Base-by-base conservation (phyloP, 2,329 filamentous ascomycete genomes). In the Chaetomium olivaceum region DNA sequence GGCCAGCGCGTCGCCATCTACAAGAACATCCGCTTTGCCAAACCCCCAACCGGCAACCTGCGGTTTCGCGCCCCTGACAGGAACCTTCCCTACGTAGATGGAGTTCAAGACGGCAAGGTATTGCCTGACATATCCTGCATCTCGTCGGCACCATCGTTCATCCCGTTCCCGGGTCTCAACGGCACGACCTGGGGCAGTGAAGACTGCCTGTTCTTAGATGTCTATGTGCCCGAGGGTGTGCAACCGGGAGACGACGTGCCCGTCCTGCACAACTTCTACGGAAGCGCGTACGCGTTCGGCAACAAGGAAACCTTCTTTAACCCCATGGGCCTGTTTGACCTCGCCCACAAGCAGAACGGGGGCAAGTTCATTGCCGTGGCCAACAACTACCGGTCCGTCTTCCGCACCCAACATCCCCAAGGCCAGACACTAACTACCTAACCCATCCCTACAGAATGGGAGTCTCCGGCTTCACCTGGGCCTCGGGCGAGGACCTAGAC, bases 21-120 rank as follows among this genome's bases (percentile, higher is more conserved):
- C 66, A 72, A 73, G 19, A 73, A 73, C 62, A 73, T 73, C 36
- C 71, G 71, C 43, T 73, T 72, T 50, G 72, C 70, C 21, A 70
- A 70, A 9, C 65, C 23, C 12, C 70, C 71, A 11, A 71, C 62
- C 8, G 70, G 71, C n/a, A 58, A 71, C 21, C 62, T 73, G 8
- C 69, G 72, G 14, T 73, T 72, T 62, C 71, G 71, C 16, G 52
- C 50, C 21, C 67, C 71, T 3, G 61, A 71, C 58, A 69, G 67
- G 1, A 21, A 60, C 19, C 58, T 72, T 1, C 50, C 66, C 9
- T 29, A 29, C 5, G 51, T 66, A 5, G 21, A 58, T 14, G 67
- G 62, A 1, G 62, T 72, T 29, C 71, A 72, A 36, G 55, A 58
- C 21, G 55, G 55, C 36, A 58, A 27, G 8, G 7, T 19, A 6